Evolutionary conservation across 2,329 filamentous ascomycete species (phyloP), one percentile per base, ranked within the genome.

Genomic region (Exophiala sideris): DNA sequence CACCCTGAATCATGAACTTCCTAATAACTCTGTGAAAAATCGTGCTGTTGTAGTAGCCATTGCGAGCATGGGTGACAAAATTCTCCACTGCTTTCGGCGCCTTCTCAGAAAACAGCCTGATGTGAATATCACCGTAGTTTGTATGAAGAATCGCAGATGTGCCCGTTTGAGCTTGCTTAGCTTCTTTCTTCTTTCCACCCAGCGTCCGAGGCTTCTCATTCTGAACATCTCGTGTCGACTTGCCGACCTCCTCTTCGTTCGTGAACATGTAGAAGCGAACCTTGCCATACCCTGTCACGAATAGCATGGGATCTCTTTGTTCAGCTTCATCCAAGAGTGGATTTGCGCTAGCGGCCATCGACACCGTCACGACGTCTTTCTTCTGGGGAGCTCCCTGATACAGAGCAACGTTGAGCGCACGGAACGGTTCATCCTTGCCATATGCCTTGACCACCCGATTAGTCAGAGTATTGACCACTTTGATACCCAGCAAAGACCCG

Each of bases 201-300:
- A 86, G 68, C 48, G 84, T 79, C 1, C 83, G 86, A 0, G 92
- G 94, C 64, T 91, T 91, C 73, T 99, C 94, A 69, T 99, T 99
- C 64, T 96, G 91, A 9, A 99, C 80, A 69, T 99, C 94, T 62
- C 94, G 85, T 34, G 86, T 86, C 6, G 88, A 87, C 70, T 92
- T 95, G 62, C 85, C 87, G 48, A 94, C 80, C 20, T 90, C 87
- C 35, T 86, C 82, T 36, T 96, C 88, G 70, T 96, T 95, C 34
- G 89, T 96, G 72, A 96, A 99, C 84, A 97, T 91, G 79, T 96
- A 99, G 74, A 99, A 99, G 38, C 95, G 87, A 24, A 88, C 83
- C 73, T 96, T 97, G 59, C 86, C 88, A 42, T 88, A 86, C 0
- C 86, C 92, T 0, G 94, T 97, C 8, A 83, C 80, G 41, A 95